Base-by-base conservation (phyloP, 768 basidiomycete genomes). In the Russula ochroleuca region DNA sequence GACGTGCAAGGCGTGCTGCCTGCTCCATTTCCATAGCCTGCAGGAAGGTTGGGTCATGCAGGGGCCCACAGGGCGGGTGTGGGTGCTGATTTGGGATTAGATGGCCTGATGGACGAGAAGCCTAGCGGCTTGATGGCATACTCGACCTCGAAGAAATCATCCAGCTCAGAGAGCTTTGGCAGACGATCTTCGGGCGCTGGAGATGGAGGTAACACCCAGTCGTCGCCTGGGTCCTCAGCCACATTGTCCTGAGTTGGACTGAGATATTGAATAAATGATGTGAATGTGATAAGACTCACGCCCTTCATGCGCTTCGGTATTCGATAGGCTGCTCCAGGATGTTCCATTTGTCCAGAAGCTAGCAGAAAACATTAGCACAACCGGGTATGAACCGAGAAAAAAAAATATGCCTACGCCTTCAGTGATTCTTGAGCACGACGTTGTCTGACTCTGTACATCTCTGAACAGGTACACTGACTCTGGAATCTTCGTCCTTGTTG, bases 91-190 rank as follows among this genome's bases (percentile, higher is more conserved):
- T 38, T 8, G 31, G 23, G 3, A 33, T 1, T 45, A 59, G 40
- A 48, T n/a, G 41, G 41, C 23, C 49, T 50, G 9, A 62, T 47
- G 21, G 61, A 28, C 13, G 62, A 45, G 43, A 57, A 64, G 31
- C 71, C 71, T 43, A 73, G 57, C 15, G 72, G 71, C 54, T 73
- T 73, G 66, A 74, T 70, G 35, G 54, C 51, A 21, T 66, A 52
- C 15, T 51, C 66, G 1, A 66, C 43, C 25, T 63, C 61, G 21
- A 62, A 64, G 17, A 63, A 21, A 17, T 63, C 69, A 21, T 67
- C 67, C 13, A 67, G 53, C 50, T 57, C 61, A 17, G 69, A 66
- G 31, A 68, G 68, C 59, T 72, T 72, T 13, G 62, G 33, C 5
- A 61, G 67, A 6, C 72, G 71, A 31, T 41, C 66, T 49, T 68